Base-by-base conservation (phyloP, 2,329 filamentous ascomycete species). In the Podosphaera leucotricha region DNA sequence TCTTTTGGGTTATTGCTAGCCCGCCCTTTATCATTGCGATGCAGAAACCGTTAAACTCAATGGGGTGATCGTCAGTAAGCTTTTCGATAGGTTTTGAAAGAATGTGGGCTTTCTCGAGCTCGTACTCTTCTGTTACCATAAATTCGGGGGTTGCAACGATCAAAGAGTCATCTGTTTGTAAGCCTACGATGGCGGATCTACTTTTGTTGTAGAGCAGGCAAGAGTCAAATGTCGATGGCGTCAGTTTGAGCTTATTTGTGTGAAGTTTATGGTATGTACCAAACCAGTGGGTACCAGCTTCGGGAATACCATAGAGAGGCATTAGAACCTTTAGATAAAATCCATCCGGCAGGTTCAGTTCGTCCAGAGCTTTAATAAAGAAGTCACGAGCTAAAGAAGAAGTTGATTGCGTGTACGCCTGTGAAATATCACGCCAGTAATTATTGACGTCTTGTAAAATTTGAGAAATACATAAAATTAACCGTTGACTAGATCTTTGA, bases 401-500 rank as follows among this genome's bases (percentile, higher is more conserved):
- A 40, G 22, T 24, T 44, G 38, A 38, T 38, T 40, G 35, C 18
- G 35, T 15, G 33, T 44, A 44, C 1, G 33, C 36, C 22, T 44
- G 36, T 13, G 19, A 43, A 20, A 46, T 46, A 43, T 46, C 44
- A 6, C 44, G 8, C 4, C 40, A 22, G 33, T 39, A 44, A 20
- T 40, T 22, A 20, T 18, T 20, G 22, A 24, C 35, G 6, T 43
- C 26, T 6, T 7, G 18, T 8, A 43, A 10, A 16, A 30, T 43
- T 6, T 33, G 22, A 16, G 28, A 41, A 10, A 46, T 33, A 28
- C 7, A 21, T 6, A 46, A 4, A 18, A 48, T 16, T 20, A 46
- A 6, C 16, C 44, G 19, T 42, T 48, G 33, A 22, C 39, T 48
- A 6, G 35, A n/a, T 24, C 41, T 20, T 43, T 48, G 44, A n/a